Evolutionary conservation across 768 basidiomycete species (phyloP).

Genomic region (Hericium rajendrae): DNA sequence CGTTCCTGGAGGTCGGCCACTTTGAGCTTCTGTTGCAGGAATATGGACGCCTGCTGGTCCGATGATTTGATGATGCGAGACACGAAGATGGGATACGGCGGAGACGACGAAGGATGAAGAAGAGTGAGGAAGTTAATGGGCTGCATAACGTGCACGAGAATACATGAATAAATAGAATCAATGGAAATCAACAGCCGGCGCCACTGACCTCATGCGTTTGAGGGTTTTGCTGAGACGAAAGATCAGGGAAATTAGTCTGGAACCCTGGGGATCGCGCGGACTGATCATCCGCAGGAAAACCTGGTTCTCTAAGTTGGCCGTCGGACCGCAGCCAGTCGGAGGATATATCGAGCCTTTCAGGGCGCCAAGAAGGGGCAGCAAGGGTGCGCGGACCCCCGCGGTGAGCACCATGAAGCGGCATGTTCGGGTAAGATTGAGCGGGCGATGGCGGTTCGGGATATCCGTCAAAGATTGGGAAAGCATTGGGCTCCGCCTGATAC

Average conservation of each 20-base stretch:
- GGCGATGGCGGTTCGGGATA: constrained; percentile 37
- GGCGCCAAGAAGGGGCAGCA: constrained; percentile 8
- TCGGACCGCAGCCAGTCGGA: constrained; percentile 37
- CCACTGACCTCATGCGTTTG: constrained; percentile 40
- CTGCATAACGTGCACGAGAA: constrained; percentile 26
- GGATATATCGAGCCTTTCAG: constrained; percentile 19
- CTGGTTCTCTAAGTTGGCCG: constrained; percentile 21
- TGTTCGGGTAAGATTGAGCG: constrained; percentile 26
- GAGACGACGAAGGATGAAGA: constrained; percentile 76
- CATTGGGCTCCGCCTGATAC: constrained; percentile 9
- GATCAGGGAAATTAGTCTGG: constrained; percentile 12
- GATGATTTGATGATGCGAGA: constrained; percentile 81
- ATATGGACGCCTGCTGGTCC: constrained; percentile 86
- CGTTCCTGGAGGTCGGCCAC: constrained; percentile 72
- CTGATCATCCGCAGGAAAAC: constrained; percentile 17
- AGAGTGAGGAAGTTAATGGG: constrained; percentile 85
- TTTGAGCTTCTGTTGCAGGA: constrained; percentile 84
- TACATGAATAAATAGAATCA: neutral
- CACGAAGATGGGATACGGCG: constrained; percentile 76
- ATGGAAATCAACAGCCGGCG: neutral
- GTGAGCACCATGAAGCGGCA: constrained; percentile 23
- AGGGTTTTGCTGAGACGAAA: constrained; percentile 14
- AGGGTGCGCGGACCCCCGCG: constrained; percentile 25
- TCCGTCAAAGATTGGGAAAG: constrained; percentile 42
- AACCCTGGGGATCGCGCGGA: neutral